Base-by-base conservation (phyloP, 2,329 filamentous ascomycete species). In the Colletotrichum spinosum region DNA sequence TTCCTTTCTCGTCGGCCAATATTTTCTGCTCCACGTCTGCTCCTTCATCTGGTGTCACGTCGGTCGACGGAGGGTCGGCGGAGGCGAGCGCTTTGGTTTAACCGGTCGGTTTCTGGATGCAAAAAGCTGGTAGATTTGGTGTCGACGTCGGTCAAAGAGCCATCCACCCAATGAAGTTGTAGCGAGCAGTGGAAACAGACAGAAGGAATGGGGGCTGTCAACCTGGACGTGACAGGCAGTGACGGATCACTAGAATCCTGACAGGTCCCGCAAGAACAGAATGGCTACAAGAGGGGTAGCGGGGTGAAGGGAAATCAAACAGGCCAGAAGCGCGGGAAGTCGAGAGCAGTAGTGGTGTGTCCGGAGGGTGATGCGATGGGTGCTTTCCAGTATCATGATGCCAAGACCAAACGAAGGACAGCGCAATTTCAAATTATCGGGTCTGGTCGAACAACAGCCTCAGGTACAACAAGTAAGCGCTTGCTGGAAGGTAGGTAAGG, bases 371-470 rank as follows among this genome's bases (percentile, higher is more conserved):
- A 25, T 25, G 25, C 25, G 25, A 25, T 25, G 25, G 25, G 25
- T 25, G 25, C 25, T 25, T 25, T 25, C 25, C 25, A 15, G 37
- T 44, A 51, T 37, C 39, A n/a, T 25, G 41, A 51, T 45, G 62
- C 62, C 62, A 65, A 65, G 62, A 41, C 57, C 51, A 62, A 52
- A 57, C 57, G 52, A 65, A 25, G 57, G 35, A 62, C 48, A 56
- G 39, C 44, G 62, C 34, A 65, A 65, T 65, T 56, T 65, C 62
- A 65, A 56, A 65, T 52, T 56, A 65, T 42, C 52, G 62, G 62
- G 62, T 55, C 57, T 39, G 48, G 45, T 61, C 25, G 25, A 25
- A 25, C 25, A 5, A 25, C 17, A 17, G 17, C 17, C 17, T 17
- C 17, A 17, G 17, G 17, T 17, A 17, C 17, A 17, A 17, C 17